Percentiles rank a stretch among this genome's conserved stretches.
phyloP scores from a whole-genome alignment of 106 monocot genomes.

The Allium sativum region DNA sequence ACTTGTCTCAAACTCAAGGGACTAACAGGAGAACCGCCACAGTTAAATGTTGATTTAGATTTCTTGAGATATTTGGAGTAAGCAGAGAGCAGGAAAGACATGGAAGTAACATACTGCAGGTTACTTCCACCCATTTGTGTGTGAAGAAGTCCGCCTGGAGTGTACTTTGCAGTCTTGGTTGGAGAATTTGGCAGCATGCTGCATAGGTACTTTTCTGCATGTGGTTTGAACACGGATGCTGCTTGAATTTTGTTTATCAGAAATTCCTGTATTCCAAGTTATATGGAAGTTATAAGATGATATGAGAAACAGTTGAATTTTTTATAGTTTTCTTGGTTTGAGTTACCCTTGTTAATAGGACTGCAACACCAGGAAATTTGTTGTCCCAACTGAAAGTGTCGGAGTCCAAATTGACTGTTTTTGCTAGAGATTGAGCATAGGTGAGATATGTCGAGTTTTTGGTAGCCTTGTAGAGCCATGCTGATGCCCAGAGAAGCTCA shows the following conservation, averaged over 20 bases:
- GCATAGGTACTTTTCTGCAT: constrained; percentile 39
- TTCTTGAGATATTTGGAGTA: constrained; percentile 55
- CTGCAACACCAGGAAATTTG: constrained; percentile 23
- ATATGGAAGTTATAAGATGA: too few relatives aligned
- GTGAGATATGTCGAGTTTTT: constrained; percentile 22
- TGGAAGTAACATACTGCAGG: constrained; percentile 73
- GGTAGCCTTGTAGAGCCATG: constrained; percentile 65
- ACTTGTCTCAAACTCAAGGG: constrained; percentile 26
- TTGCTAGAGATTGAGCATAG: not conserved
- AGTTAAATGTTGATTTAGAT: constrained; percentile 17
- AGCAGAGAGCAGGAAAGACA: constrained; percentile 58
- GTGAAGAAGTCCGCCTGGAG: constrained; percentile 54
- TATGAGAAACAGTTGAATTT: too few relatives aligned
- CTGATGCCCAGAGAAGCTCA: constrained; percentile 63
- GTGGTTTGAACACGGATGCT: constrained; percentile 8
- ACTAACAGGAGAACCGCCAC: constrained; percentile 28
- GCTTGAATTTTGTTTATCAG: constrained; percentile 20
- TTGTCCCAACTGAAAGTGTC: constrained; percentile 52
- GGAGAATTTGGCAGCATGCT: constrained; percentile 35
- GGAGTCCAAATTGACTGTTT: not conserved
- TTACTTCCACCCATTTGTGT: constrained; percentile 49
- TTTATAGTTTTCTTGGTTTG: not conserved
- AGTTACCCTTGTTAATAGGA: not conserved
- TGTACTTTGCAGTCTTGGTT: constrained; percentile 22
- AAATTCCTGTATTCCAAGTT: constrained; percentile 11